Conservation (phyloP, 2,329 filamentous ascomycete species). For the Alternaria brassicicola region DNA sequence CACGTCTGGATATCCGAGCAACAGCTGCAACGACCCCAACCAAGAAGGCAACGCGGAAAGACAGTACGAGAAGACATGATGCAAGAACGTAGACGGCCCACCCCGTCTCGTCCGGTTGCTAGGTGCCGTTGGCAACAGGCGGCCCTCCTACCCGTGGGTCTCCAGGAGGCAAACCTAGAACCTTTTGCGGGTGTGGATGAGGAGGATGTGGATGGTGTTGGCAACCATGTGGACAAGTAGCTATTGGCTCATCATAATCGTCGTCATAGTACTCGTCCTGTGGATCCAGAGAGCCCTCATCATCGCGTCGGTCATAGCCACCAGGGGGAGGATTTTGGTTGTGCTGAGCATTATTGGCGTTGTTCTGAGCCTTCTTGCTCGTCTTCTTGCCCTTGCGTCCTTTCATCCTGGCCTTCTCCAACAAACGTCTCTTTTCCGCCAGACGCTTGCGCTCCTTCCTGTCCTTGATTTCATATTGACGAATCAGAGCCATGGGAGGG, state of each 20-base stretch:
- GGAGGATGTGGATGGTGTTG: slow-evolving; percentile 38
- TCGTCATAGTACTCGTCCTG: slow-evolving; percentile 48
- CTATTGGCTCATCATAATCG: slow-evolving; percentile 43
- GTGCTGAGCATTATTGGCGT: slow-evolving; percentile 40
- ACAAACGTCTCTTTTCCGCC: slow-evolving; percentile 80
- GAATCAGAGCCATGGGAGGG: slow-evolving; percentile 81
- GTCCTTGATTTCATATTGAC: slow-evolving; percentile 94
- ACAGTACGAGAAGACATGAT: slow-evolving; percentile 37
- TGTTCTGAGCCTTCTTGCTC: slow-evolving; percentile 62
- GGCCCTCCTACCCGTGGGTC: slow-evolving; percentile 31
- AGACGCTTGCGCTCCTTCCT: slow-evolving; percentile 80
- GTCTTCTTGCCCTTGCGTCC: slow-evolving; percentile 87
- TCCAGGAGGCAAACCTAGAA: slow-evolving; percentile 30
- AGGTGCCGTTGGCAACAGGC: slow-evolving; percentile 38
- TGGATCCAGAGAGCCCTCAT: slow-evolving; percentile 40
- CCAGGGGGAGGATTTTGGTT: slow-evolving; percentile 39
- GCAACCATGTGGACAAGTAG: slow-evolving; percentile 41
- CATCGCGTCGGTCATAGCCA: slow-evolving; percentile 41
- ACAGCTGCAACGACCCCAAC: slow-evolving; percentile 14
- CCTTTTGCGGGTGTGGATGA: slow-evolving; percentile 30
- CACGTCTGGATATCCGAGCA: slow-evolving; percentile 11
- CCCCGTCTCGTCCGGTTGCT: slow-evolving; percentile 48
- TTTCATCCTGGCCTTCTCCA: slow-evolving; percentile 95
- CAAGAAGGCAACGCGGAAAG: slow-evolving; percentile 36
- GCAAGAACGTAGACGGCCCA: slow-evolving; percentile 50